Conservation (phyloP, 2,329 filamentous ascomycete genomes). For the Podosphaera fusca region DNA sequence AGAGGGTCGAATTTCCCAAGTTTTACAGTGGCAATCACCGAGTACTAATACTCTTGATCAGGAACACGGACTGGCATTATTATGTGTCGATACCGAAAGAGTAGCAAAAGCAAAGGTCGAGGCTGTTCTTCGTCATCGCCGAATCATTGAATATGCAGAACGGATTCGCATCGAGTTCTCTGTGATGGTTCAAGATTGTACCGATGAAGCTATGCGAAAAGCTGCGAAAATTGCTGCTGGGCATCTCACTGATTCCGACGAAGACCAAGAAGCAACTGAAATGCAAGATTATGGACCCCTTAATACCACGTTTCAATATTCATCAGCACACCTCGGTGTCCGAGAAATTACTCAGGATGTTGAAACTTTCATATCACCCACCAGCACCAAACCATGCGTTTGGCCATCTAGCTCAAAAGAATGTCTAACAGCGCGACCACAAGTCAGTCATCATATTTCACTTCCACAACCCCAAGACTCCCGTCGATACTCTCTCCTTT, state of each 20-base stretch:
- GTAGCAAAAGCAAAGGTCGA: constrained; percentile 77
- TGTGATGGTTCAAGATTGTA: constrained; percentile 82
- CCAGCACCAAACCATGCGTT: constrained; percentile 40
- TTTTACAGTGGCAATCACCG: constrained; percentile 89
- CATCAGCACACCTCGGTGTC: constrained; percentile 27
- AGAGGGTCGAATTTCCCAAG: constrained; percentile 81
- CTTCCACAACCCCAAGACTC: constrained; percentile 36
- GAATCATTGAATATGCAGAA: constrained; percentile 88
- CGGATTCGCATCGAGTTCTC: constrained; percentile 87
- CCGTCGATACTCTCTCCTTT: constrained; percentile 53
- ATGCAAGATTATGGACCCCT: constrained; percentile 28
- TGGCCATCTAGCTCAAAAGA: constrained; percentile 77
- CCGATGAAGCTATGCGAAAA: constrained; percentile 75
- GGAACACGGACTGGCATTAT: constrained; percentile 64
- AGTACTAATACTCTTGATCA: constrained; percentile 79
- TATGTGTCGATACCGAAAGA: constrained; percentile 79
- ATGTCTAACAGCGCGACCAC: constrained; percentile 74
- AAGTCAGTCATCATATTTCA: constrained; percentile 36
- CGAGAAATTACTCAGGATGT: constrained; percentile 15
- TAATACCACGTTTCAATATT: constrained; percentile 31
- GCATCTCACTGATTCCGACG: constrained; percentile 50
- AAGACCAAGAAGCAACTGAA: constrained; percentile 20
- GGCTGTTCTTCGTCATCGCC: constrained; percentile 71
- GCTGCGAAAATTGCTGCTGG: constrained; percentile 73
- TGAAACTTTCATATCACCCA: constrained; percentile 23